Conservation (phyloP, 164 flowering plant species). For the Sedum album region DNA sequence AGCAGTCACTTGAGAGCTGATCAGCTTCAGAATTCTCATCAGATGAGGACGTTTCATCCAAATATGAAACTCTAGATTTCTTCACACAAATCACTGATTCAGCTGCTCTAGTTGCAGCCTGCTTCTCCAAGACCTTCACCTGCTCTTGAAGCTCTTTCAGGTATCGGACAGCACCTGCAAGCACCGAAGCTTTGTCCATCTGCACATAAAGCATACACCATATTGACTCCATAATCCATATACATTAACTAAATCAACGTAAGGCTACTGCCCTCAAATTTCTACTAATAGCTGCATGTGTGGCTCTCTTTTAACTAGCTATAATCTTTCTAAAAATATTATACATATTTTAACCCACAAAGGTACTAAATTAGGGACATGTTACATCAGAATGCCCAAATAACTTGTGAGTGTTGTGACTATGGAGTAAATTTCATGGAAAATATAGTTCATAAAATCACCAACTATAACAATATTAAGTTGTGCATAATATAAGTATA, state of each 20-base stretch:
- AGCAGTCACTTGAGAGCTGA: constrained; percentile 3
- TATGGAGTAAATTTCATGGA: neutral
- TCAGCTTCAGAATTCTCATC: constrained; percentile 23
- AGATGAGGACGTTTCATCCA: constrained; percentile 38
- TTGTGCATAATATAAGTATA: neutral
- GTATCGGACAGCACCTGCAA: constrained; percentile 72
- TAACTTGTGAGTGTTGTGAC: too few relatives aligned
- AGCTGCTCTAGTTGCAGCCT: constrained; percentile 39
- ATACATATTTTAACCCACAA: neutral
- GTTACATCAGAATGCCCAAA: neutral
- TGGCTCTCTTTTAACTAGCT: neutral
- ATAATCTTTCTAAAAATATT: neutral
- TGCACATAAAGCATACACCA: constrained; percentile 13
- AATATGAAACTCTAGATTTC: constrained; percentile 28
- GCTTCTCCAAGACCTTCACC: constrained; percentile 59
- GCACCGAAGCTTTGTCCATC: constrained; percentile 94
- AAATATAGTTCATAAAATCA: neutral
- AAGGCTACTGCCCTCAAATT: neutral
- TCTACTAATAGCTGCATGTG: neutral
- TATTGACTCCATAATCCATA: neutral
- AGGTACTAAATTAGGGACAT: neutral
- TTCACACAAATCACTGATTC: constrained; percentile 59
- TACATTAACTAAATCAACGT: neutral
- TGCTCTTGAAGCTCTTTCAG: constrained; percentile 72
- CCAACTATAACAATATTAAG: neutral